Conservation (phyloP, 2,329 filamentous ascomycete genomes). For the Fusarium pseudocircinatum region DNA sequence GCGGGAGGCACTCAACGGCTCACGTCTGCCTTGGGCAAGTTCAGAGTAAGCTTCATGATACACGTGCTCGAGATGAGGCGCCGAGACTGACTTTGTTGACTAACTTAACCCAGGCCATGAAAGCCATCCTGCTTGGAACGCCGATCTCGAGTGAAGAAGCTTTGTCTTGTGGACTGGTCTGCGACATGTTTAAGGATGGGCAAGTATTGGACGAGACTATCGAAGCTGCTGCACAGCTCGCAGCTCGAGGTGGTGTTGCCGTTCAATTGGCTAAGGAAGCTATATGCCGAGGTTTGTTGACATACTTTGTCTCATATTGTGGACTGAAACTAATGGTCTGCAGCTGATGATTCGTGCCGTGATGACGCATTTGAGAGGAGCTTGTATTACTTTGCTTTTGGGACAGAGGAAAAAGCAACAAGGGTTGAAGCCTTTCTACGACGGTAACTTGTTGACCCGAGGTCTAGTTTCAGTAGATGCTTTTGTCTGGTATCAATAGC, state of each 20-base stretch:
- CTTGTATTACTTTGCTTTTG: slow-evolving; percentile 51
- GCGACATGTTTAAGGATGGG: slow-evolving; percentile 34
- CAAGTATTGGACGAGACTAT: slow-evolving; percentile 41
- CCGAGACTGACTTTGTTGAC: not conserved
- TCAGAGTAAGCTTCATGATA: slow-evolving; percentile 42
- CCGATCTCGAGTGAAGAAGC: slow-evolving; percentile 40
- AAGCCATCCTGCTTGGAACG: slow-evolving; percentile 42
- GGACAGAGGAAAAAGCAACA: slow-evolving; percentile 33
- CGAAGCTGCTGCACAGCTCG: slow-evolving; percentile 28
- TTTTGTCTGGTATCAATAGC: not conserved
- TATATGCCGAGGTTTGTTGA: slow-evolving; percentile 43
- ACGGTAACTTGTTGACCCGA: not conserved
- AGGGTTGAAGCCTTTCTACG: slow-evolving; percentile 3
- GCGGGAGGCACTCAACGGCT: slow-evolving; percentile 51
- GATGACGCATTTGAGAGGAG: slow-evolving; percentile 49
- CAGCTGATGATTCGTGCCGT: slow-evolving; percentile 40
- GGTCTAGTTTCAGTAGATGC: not conserved
- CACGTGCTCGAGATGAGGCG: slow-evolving; percentile 1
- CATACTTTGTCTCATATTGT: not conserved
- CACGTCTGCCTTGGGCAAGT: slow-evolving; percentile 49
- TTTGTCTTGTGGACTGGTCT: slow-evolving; percentile 19
- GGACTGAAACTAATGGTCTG: not conserved
- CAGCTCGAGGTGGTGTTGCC: slow-evolving; percentile 19
- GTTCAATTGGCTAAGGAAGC: slow-evolving; percentile 45
- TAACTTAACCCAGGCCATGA: slow-evolving; percentile 40